Conservation (phyloP, 371 early-diverging fungal genomes). For the Funneliformis caledonium region DNA sequence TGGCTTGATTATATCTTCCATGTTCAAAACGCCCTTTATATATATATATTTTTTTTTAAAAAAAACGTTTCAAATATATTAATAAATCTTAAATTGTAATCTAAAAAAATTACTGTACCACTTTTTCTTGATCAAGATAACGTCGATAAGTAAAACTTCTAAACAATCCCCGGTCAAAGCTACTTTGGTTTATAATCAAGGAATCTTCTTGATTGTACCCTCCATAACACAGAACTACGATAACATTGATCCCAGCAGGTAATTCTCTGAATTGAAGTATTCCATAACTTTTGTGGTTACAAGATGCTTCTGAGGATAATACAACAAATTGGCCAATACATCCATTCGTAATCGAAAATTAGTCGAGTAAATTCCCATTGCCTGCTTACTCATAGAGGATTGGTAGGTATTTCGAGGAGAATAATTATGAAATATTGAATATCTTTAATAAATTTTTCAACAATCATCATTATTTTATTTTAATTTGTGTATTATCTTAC, state of each 20-base stretch:
- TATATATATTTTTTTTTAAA: neutral
- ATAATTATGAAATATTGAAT: slow-evolving; percentile 54
- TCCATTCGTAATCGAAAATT: slow-evolving; percentile 87
- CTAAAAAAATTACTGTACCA: neutral
- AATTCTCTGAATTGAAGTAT: slow-evolving; percentile 81
- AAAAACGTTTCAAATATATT: neutral
- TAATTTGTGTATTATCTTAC: slow-evolving; percentile 32
- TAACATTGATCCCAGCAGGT: slow-evolving; percentile 91
- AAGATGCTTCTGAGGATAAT: slow-evolving; percentile 92
- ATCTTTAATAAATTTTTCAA: slow-evolving; percentile 39
- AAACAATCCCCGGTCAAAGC: slow-evolving; percentile 89
- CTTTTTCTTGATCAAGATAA: slow-evolving; percentile 72
- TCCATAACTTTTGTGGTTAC: slow-evolving; percentile 89
- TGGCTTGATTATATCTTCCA: slow-evolving; percentile 73
- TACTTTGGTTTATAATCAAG: slow-evolving; percentile 86
- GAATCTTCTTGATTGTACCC: slow-evolving; percentile 97
- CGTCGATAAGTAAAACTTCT: slow-evolving; percentile 81
- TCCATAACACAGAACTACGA: slow-evolving; percentile 88
- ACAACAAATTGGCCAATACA: slow-evolving; percentile 84
- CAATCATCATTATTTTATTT: neutral
- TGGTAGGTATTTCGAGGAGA: slow-evolving; percentile 93
- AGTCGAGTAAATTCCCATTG: slow-evolving; percentile 88
- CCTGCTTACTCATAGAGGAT: slow-evolving; percentile 95
- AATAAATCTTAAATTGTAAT: neutral
- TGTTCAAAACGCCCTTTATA: slow-evolving; percentile 48